Evolutionary conservation across 352 stramenopile genomes (phyloP), one percentile per base, ranked within the genome.

Genomic region (Thalassiosira ordinaria): DNA sequence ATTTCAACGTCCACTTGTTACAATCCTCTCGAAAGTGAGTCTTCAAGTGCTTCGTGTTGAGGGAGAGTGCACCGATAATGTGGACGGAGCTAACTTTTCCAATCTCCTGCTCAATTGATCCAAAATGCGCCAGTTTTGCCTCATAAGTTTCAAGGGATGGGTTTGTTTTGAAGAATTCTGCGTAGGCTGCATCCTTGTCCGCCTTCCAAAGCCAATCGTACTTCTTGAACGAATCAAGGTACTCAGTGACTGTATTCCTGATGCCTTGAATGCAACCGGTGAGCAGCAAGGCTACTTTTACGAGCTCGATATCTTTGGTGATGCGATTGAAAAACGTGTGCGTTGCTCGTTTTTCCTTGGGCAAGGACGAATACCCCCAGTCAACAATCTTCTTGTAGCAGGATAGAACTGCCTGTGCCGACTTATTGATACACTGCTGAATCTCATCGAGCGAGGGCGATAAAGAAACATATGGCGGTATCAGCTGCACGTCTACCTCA

Each of bases 131-230:
- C 20, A 99, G 92, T 71, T 99, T 97, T 61, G 93, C 90, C 84
- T 99, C 97, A 80, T 99, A 99, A 67, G 98, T 95, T 65, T 99
- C 95, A 20, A 99, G 87, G 57, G 96, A 94, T 0, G 97, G 97
- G 26, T 95, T 97, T 26, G 94, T 97, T 67, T 96, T 96, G 49
- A 98, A 82, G 69, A 99, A 99, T 18, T 93, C 90, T 3, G 97
- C 92, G 73, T 99, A 99, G 18, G 94, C 91, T 7, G 89, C 89
- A 84, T 98, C 96, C 80, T 99, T 99, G 80, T 99, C 96, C 31
- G 97, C 94, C 89, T 97, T 97, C 97, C 97, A 99, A 1, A 99
- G 88, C 97, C 97, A 99, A 77, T 98, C 95, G 87, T 98, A 98
- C 66, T 96, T 89, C 46, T 78, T 77, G 75, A 99, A 99, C 18